Evolutionary conservation across 805 yeast genomes (phyloP), one percentile per base, ranked within the genome.

Genomic region (Clavispora fructus): DNA sequence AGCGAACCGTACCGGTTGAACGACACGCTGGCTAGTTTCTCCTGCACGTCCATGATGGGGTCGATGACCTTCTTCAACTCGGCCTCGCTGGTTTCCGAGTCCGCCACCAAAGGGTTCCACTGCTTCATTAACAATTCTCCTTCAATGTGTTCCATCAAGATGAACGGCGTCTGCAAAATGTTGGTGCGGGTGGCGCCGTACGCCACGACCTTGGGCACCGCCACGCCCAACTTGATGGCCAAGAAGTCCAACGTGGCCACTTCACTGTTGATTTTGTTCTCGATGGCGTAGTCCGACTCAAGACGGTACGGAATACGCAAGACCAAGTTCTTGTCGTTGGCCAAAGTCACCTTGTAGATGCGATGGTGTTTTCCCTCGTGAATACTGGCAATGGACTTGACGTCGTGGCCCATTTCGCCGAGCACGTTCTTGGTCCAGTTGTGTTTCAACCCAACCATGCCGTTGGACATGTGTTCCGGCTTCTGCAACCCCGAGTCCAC

Each of bases 301-400:
- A 83, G 68, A 43, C 80, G 78, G 62, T 94, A 94, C 19, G 98
- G 99, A 44, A 94, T 78, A 64, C 99, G 80, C 64, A 94, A 74
- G 27, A 87, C 78, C 53, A 85, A 82, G 9, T 77, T 69, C 54
- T 79, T 83, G 2, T 70, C 82, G 43, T 80, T 77, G 52, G 78
- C 78, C 45, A 90, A 71, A 17, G 79, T 78, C 33, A 90, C 69
- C 61, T 85, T 82, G 68, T 91, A 92, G 49, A 92, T 73, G 61
- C 96, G 78, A 69, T 92, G 92, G 62, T 89, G 97, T 67, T 88
- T 89, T 45, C 98, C 99, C 65, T 92, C 98, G 60, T 88, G 96
- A 49, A 89, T 77, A 45, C 95, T 85, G 48, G 87, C 79, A 61
- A 92, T 80, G 41, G 91, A 82, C 57, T 81, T 83, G 48, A 77